Conservation (phyloP, 805 yeast genomes). For the Kregervanrija fluxuum region DNA sequence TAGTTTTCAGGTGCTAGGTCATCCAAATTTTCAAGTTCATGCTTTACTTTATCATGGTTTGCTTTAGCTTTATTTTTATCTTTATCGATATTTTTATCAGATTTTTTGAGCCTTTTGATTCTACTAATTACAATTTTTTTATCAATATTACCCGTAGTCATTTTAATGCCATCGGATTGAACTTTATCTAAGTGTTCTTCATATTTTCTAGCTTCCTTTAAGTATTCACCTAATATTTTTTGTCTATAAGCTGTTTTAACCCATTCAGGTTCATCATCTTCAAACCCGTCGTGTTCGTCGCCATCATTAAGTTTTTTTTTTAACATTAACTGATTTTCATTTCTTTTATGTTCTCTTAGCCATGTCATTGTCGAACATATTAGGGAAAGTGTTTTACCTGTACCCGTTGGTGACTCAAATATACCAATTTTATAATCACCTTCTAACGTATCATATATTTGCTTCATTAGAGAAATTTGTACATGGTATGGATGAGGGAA, state of each 20-base stretch:
- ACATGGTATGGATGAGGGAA: conserved; percentile 65
- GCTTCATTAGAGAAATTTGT: conserved; percentile 69
- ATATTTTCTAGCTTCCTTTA: conserved; percentile 29
- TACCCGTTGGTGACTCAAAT: conserved; percentile 92
- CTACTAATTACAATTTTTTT: conserved; percentile 21
- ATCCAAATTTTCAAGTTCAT: conserved; percentile 3
- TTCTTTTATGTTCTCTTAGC: conserved; percentile 35
- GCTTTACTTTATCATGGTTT: too few relatives aligned
- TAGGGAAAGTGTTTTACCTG: conserved; percentile 83
- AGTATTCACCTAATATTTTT: conserved; percentile 25
- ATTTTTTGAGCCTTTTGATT: conserved; percentile 18
- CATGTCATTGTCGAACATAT: conserved; percentile 83
- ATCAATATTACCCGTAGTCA: conserved; percentile 17
- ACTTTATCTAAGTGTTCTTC: conserved; percentile 34
- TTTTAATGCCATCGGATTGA: conserved; percentile 19
- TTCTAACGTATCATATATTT: conserved; percentile 58
- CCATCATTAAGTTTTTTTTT: conserved; percentile 8
- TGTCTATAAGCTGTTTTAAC: conserved; percentile 26
- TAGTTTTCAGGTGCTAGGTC: conserved; percentile 26
- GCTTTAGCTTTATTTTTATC: neutral
- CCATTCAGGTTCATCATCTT: conserved; percentile 38
- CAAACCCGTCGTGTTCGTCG: conserved; percentile 25
- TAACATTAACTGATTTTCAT: conserved; percentile 30
- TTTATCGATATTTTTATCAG: neutral
- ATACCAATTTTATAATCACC: conserved; percentile 58